phyloP scores from a whole-genome alignment of 106 monocot genomes.

The Iris macrosiphon region DNA sequence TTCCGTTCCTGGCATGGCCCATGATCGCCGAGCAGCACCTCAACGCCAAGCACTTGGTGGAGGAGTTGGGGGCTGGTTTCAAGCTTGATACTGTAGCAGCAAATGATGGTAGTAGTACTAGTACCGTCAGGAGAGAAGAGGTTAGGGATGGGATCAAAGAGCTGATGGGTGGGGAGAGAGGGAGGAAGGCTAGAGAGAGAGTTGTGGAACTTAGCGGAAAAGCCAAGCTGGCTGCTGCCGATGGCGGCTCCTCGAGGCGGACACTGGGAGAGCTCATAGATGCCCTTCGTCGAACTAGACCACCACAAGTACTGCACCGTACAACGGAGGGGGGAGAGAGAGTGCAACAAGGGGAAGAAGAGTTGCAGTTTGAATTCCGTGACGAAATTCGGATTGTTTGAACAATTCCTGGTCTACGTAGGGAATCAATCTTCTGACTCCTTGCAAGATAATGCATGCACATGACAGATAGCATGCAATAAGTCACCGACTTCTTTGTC shows the following conservation, averaged over 20 bases:
- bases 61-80: constrained; percentile 13
- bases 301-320: no score
- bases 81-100: background rate
- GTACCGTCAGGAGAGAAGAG: constrained; percentile 6
- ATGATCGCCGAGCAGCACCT: no score
- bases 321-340: no score
- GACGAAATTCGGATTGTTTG: no score
- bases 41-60: constrained; percentile 33
- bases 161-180: constrained; percentile 15
- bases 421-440: no score
- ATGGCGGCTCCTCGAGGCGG: constrained; percentile 15
- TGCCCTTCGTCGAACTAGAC: no score
- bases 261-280: constrained; percentile 10
- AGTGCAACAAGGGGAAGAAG: no score
- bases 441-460: no score
- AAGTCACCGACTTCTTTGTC: no score
- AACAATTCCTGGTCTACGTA: no score
- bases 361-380: no score
- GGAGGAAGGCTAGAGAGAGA: constrained; percentile 3
- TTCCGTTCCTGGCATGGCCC: constrained; percentile 41
- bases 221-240: constrained; percentile 7
- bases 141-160: constrained; percentile 14
- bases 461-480: no score
- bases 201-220: background rate
- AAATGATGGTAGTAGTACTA: background rate